Conservation (phyloP, 2,329 filamentous ascomycete species). For the Hypoxylon sp. region DNA sequence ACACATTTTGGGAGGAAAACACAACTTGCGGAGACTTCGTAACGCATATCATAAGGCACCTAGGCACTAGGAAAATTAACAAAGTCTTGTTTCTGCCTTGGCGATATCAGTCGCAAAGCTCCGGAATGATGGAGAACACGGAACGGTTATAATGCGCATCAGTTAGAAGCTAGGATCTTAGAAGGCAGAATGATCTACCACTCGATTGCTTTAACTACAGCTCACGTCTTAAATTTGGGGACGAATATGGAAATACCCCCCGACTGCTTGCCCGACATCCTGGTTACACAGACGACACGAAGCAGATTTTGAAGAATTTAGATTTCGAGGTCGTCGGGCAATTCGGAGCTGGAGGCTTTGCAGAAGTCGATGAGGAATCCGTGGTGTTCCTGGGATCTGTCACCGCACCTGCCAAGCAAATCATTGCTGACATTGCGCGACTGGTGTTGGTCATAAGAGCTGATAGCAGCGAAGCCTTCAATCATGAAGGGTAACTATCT, state of each 20-base stretch:
- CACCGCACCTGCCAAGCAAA: neutral
- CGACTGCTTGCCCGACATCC: neutral
- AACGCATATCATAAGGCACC: neutral
- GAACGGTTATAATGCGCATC: neutral
- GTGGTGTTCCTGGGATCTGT: neutral
- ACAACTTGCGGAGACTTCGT: neutral
- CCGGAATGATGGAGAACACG: neutral
- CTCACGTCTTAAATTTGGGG: neutral
- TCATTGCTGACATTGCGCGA: neutral
- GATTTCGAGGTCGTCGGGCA: neutral
- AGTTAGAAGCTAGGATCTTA: neutral
- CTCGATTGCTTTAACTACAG: neutral
- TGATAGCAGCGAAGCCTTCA: neutral
- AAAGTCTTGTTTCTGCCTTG: neutral
- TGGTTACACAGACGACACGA: neutral
- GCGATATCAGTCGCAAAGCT: neutral
- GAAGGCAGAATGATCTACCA: neutral
- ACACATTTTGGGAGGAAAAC: neutral
- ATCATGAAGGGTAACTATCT: neutral
- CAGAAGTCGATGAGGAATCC: neutral
- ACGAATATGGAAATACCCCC: neutral
- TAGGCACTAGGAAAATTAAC: neutral
- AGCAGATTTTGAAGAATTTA: neutral
- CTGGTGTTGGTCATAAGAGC: neutral
- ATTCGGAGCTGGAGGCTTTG: neutral